Evolutionary conservation across 371 early-diverging fungal genomes (phyloP).

Genomic region (Haplosporangium sp.): DNA sequence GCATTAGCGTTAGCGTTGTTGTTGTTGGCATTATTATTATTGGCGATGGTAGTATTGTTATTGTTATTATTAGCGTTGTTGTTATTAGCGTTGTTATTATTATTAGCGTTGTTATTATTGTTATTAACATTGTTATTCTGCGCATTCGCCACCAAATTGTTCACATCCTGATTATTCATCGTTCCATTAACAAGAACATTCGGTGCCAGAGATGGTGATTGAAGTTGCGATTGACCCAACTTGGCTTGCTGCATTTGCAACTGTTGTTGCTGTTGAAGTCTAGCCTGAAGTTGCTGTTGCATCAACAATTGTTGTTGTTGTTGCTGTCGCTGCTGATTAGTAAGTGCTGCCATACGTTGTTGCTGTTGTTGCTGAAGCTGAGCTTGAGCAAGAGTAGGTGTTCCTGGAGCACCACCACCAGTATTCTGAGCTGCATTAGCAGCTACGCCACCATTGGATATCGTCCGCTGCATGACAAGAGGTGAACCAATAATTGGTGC

Average conservation of each 20-base stretch:
- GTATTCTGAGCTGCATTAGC: conserved; percentile 10
- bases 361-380: conserved; percentile 56
- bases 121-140: background rate
- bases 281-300: conserved; percentile 57
- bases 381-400: conserved; percentile 35
- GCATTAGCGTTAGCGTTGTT: background rate
- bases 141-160: background rate
- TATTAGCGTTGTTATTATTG: background rate
- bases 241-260: conserved; percentile 35
- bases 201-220: conserved; percentile 33
- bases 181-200: conserved; percentile 20
- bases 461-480: conserved; percentile 40
- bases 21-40: background rate
- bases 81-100: background rate
- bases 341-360: conserved; percentile 2
- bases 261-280: conserved; percentile 32
- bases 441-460: conserved; percentile 18
- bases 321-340: conserved; percentile 54
- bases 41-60: no score
- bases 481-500: conserved; percentile 39
- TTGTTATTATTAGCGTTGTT: no score
- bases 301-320: conserved; percentile 50
- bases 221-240: conserved; percentile 17
- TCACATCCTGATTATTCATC: conserved; percentile 19
- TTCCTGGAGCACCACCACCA: conserved; percentile 19